phyloP scores from a whole-genome alignment of 805 yeast genomes.

The Hanseniaspora vineae region DNA sequence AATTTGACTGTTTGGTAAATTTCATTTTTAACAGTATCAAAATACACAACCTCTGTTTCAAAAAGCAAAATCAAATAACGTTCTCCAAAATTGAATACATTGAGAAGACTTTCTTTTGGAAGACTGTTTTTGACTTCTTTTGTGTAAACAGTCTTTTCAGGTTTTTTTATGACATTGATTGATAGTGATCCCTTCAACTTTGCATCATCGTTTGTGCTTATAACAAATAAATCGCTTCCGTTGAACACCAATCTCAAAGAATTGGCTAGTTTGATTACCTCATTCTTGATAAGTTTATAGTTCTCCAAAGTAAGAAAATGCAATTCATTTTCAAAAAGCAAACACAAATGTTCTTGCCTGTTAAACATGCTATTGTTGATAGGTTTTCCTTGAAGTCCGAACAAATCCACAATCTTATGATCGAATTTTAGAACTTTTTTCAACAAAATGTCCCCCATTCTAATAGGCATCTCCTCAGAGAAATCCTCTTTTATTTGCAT shows the following conservation, averaged over 20 bases:
- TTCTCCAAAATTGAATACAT: slow-evolving; percentile 8
- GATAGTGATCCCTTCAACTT: too few species aligned
- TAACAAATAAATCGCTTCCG: slow-evolving; percentile 12
- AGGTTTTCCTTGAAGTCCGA: slow-evolving; percentile 13
- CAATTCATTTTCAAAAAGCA: slow-evolving; percentile 20
- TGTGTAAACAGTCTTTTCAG: slow-evolving; percentile 6
- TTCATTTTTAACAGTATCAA: slow-evolving; percentile 9
- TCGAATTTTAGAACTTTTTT: slow-evolving; percentile 23
- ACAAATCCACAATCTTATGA: slow-evolving; percentile 15
- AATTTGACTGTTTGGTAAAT: slow-evolving; percentile 4
- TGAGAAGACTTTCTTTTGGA: slow-evolving; percentile 1
- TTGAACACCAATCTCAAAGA: slow-evolving; percentile 12
- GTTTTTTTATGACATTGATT: too few species aligned
- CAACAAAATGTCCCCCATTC: slow-evolving; percentile 18
- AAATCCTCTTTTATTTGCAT: slow-evolving; percentile 8
- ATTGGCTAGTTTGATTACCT: slow-evolving; percentile 12
- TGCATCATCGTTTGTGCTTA: neutral
- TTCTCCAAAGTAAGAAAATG: slow-evolving; percentile 16
- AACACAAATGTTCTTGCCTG: slow-evolving; percentile 12
- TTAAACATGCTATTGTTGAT: neutral
- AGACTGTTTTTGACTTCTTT: slow-evolving; percentile 4
- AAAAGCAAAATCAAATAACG: slow-evolving; percentile 10
- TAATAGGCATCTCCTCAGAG: slow-evolving; percentile 20
- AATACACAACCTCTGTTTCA: slow-evolving; percentile 10
- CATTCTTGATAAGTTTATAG: slow-evolving; percentile 16